Conservation (phyloP, 2,329 filamentous ascomycete species). For the Chaetoscypha palmicola region DNA sequence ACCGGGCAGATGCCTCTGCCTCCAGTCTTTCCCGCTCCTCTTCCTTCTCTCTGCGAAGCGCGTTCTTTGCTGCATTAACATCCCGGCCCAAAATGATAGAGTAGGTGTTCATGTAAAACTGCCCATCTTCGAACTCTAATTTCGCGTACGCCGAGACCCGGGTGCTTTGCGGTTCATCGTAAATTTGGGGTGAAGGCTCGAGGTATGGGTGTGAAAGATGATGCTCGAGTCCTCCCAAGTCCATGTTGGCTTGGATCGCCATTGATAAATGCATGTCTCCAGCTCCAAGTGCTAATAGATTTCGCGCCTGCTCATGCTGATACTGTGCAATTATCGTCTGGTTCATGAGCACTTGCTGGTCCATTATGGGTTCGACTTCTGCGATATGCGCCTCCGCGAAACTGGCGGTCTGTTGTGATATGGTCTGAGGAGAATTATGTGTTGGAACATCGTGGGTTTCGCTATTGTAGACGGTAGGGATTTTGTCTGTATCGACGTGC, state of each 20-base stretch:
- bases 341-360: background rate
- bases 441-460: too few relatives aligned
- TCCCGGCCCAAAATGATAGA: conserved; percentile 68
- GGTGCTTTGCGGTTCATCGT: conserved; percentile 1
- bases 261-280: background rate
- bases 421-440: background rate
- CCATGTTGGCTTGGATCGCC: background rate
- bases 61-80: conserved; percentile 50
- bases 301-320: conserved; percentile 1
- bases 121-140: conserved; percentile 66
- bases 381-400: background rate
- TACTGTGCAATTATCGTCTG: background rate
- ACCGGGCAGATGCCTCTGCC: conserved; percentile 35
- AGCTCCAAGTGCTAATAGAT: conserved; percentile 9
- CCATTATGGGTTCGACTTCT: background rate
- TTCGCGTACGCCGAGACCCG: conserved; percentile 43
- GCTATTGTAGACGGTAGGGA: too few relatives aligned
- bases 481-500: background rate
- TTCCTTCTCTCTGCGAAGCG: conserved; percentile 38
- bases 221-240: background rate
- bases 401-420: background rate
- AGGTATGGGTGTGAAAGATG: conserved; percentile 10
- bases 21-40: conserved; percentile 41
- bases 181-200: conserved; percentile 16
- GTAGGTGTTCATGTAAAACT: conserved; percentile 73